A percentile compares a stretch with the other conserved stretches of the same genome.
Conservation (phyloP, 768 basidiomycete species). For the Auricularia cornea region DNA sequence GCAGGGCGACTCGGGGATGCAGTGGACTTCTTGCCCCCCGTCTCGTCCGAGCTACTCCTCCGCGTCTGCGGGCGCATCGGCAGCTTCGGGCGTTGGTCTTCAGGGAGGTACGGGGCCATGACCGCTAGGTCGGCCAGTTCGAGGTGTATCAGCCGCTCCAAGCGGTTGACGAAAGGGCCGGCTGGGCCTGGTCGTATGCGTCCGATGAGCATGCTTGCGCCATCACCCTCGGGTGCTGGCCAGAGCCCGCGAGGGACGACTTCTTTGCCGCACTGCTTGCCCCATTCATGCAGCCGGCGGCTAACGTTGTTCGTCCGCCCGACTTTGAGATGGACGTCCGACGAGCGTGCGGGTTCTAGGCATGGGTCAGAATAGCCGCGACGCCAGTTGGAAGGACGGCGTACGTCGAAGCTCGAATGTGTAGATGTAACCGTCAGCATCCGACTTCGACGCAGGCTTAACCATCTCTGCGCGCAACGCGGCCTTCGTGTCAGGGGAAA, state of each 20-base stretch:
- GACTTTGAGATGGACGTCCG: constrained; percentile 60
- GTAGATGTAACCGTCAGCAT: constrained; percentile 72
- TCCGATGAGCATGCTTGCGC: constrained; percentile 51
- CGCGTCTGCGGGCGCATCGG: constrained; percentile 5
- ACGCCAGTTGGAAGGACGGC: constrained; percentile 4
- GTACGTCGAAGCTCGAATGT: constrained; percentile 70
- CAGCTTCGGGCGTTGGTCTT: constrained; percentile 6
- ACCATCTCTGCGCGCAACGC: constrained; percentile 49
- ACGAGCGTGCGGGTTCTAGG: constrained; percentile 18
- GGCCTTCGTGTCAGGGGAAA: constrained; percentile 52
- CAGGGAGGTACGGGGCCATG: constrained; percentile 48
- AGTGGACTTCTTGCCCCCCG: constrained; percentile 8
- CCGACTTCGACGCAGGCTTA: constrained; percentile 43
- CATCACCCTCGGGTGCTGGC: constrained; percentile 40
- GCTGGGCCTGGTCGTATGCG: constrained; percentile 52
- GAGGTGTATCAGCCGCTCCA: constrained; percentile 73
- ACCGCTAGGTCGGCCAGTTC: constrained; percentile 64
- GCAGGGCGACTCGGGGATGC: constrained; percentile 15
- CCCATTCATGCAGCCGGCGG: constrained; percentile 71
- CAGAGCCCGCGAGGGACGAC: constrained; percentile 68
- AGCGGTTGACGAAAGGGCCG: constrained; percentile 59
- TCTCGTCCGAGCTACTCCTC: constrained; percentile 3
- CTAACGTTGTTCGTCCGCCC: constrained; percentile 68
- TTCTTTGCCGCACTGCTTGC: constrained; percentile 69
- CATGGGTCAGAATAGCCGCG: constrained; percentile 19